Evolutionary conservation across 129 eudicot species (phyloP), one percentile per base, ranked within the genome.

Genomic region (Deinandra increscens): DNA sequence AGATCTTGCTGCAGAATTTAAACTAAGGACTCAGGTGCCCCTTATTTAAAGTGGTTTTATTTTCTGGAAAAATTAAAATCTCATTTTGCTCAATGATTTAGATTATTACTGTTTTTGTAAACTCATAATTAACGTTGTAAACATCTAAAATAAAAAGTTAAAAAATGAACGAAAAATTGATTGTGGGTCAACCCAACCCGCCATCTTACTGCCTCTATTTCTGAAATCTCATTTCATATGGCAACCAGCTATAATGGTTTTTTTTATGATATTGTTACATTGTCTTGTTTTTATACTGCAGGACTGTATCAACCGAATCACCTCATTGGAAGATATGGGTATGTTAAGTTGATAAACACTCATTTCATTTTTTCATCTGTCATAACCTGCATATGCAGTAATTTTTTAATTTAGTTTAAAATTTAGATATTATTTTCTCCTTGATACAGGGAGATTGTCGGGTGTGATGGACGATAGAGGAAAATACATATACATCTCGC

Each of bases 401-500:
- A 0, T 60, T 4, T 22, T 31, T 5, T 26, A 36, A 6, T 31
- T 34, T 11, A 8, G 14, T 18, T 64, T 53, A 38, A 6, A 36
- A 46, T 29, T 36, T 45, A 19, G 14, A 46, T 34, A 49, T 20
- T 20, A 18, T 3, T 62, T 36, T 3, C 7, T 60, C 50, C 11
- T 55, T 64, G 74, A 42, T 56, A 59, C 80, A 93, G 98, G 98
- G 81, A 73, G 97, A 66, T 79, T 93, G 62, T 93, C 98, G 41
- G 98, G 98, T 29, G 98, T 93, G 13, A 93, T 93, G 97, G 98
- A 93, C 14, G 97, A 93, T 74, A 86, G 98, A 81, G 98, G 98
- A 69, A 93, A 93, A 58, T 93, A 89, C 83, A 89, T 93, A 73
- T 89, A 93, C 88, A 89, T 93, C 45, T 93, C 98, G 0, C 81